phyloP scores from a whole-genome alignment of 306 rosid species.

The Vachellia collinsii region DNA sequence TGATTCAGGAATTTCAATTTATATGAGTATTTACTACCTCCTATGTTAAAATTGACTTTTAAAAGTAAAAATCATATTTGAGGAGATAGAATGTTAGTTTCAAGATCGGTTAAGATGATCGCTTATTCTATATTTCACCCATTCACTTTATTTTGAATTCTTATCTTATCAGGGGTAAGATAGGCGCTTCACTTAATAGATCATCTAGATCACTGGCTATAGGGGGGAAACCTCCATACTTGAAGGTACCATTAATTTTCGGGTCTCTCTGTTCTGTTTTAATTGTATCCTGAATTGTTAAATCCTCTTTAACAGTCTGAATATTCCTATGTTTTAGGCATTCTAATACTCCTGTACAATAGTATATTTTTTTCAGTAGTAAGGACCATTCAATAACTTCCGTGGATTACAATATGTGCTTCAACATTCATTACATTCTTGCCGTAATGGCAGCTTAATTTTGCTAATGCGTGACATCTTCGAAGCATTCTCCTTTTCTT shows the following conservation, averaged over 20 bases:
- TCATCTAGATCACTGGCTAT: constrained; percentile 46
- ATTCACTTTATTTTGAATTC: neutral
- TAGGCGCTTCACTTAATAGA: constrained; percentile 67
- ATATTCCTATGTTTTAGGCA: neutral
- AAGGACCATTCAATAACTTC: constrained; percentile 5
- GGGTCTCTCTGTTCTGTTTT: neutral
- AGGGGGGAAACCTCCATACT: constrained; percentile 64
- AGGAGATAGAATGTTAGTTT: neutral
- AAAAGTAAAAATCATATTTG: neutral
- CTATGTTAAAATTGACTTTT: neutral
- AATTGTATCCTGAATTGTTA: neutral
- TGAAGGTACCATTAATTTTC: constrained; percentile 43
- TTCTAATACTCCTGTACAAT: neutral
- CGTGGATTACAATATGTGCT: neutral
- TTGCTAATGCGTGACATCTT: neutral
- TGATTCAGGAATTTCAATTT: neutral
- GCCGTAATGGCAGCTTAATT: neutral
- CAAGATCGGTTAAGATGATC: neutral
- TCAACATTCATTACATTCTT: constrained; percentile 1
- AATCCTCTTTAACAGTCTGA: neutral
- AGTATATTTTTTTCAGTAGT: constrained; percentile 2
- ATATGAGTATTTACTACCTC: neutral
- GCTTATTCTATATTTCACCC: neutral
- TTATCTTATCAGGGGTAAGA: constrained; percentile 57
- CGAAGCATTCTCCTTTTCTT: neutral